Base-by-base conservation (phyloP, 2,329 filamentous ascomycete genomes). In the Aschersonia sp. region DNA sequence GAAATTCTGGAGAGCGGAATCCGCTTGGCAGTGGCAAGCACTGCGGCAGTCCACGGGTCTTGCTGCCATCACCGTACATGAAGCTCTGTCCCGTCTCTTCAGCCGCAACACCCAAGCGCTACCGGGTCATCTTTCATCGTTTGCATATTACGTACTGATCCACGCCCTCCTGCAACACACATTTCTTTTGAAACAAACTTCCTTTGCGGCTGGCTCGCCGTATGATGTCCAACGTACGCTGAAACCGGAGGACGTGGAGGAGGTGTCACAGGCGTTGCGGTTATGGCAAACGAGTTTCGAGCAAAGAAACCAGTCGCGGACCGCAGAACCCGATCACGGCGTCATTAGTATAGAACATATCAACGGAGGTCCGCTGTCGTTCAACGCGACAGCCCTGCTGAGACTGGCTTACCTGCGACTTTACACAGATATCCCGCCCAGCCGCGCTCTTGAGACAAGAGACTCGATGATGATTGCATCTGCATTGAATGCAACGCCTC, bases 111-210 rank as follows among this genome's bases (percentile, higher is more conserved):
- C 67, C 1, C 69, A 74, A 51, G 66, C 65, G 0, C 65, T 73
- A 1, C 70, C 71, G 1, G 62, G 68, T 0, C 69, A 71, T 43
- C 66, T 77, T 48, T 77, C 76, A 0, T 77, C 78, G 0, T 62
- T 84, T 6, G 83, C 81, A 1, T 83, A 83, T 54, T 85, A 87
- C 53, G 74, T 84, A 6, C 67, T 87, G 35, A 81, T 87, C 4
- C 81, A 86, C 55, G 81, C 81, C 4, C 60, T 87, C 30, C 73
- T 86, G 9, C 83, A 87, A 55, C 81, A 85, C 51, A 80, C 87
- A 12, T 86, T 81, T 58, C 68, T 85, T 39, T 61, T 84, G 29
- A 82, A 83, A 54, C 77, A 83, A 55, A 78, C 76, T 0, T 76
- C 72, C 0, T 71, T 79, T 45, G 68, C 69, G 2, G 61, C 67